Base-by-base conservation (phyloP, 768 basidiomycete species). In the Piloderma croceum region DNA sequence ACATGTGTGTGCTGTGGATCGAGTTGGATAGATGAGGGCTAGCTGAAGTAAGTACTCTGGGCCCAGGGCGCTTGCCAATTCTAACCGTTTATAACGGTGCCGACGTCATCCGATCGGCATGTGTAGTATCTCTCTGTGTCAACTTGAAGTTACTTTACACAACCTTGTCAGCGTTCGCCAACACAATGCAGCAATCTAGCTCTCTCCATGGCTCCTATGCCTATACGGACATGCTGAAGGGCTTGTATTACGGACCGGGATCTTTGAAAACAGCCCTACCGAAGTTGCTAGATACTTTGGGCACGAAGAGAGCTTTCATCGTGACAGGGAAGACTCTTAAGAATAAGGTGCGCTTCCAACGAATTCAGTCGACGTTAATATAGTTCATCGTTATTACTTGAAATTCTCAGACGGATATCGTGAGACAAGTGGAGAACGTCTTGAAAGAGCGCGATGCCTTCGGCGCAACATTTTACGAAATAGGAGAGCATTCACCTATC, bases 201-300 rank as follows among this genome's bases (percentile, higher is more conserved):
- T 7, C 52, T 38, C 46, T 71, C 25, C 56, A 65, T 31, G 86
- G 86, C 15, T 78, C 63, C 17, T 90, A 88, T 53, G 65, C 70
- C 18, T 85, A 76, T 68, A 77, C 76, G 0, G 76, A 82, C 49
- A 77, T 80, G 1, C 66, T 89, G 44, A 79, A 80, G 44, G 74
- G 72, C 15, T 63, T 89, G 13, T 73, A 77, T 52, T 89, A 85
- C 54, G 87, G 87, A 3, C 82, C 85, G 32, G 83, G 83, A 21
- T 79, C 71, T 24, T 57, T 78, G 25, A 64, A 56, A 36, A 79
- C 74, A 0, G 80, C 81, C 9, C 69, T 89, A 27, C 83, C 83
- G 6, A 74, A 73, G 52, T 60, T 88, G 11, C 63, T 86, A 43
- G 48, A 69, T 18, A 58, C 56, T 7, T 51, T 88, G 24, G 73